Evolutionary conservation across 495 filamentous ascomycete genomes (phyloP).

Genomic region (Penicillium manginii): DNA sequence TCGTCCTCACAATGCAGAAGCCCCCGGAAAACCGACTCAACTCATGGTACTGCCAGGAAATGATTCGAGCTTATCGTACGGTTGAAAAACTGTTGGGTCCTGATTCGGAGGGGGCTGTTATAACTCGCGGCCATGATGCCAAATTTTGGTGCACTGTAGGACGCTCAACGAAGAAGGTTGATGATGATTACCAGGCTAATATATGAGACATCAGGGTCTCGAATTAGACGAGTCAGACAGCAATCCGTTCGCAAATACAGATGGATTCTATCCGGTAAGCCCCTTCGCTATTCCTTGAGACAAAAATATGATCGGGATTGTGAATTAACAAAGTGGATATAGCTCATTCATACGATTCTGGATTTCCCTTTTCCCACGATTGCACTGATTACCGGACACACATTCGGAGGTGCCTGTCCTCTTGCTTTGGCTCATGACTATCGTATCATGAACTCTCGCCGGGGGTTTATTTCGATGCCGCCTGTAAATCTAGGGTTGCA

Average conservation of each 20-base stretch:
- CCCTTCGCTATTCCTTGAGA: too few relatives aligned
- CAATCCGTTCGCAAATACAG: constrained; percentile 53
- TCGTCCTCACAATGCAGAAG: constrained; percentile 55
- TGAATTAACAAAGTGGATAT: neutral
- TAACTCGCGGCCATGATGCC: constrained; percentile 49
- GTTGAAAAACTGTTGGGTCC: constrained; percentile 43
- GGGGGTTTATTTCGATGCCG: constrained; percentile 54
- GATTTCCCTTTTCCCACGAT: constrained; percentile 57
- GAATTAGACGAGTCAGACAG: constrained; percentile 51
- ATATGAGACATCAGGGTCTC: constrained; percentile 32
- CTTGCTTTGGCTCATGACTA: constrained; percentile 54
- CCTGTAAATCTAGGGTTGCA: constrained; percentile 55
- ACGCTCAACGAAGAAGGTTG: neutral
- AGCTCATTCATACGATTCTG: constrained; percentile 53
- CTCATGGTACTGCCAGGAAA: constrained; percentile 48
- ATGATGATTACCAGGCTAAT: constrained; percentile 9
- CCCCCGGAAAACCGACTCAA: constrained; percentile 54
- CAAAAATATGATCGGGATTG: neutral
- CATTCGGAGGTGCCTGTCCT: constrained; percentile 54
- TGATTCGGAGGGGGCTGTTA: constrained; percentile 48
- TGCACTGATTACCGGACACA: constrained; percentile 54
- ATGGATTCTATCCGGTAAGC: constrained; percentile 51
- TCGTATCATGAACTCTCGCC: constrained; percentile 53
- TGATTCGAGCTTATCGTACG: constrained; percentile 50
- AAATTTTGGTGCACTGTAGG: constrained; percentile 56